Evolutionary conservation across 2,329 filamentous ascomycete species (phyloP).

Genomic region (Pseudocercospora pini-densiflorae): DNA sequence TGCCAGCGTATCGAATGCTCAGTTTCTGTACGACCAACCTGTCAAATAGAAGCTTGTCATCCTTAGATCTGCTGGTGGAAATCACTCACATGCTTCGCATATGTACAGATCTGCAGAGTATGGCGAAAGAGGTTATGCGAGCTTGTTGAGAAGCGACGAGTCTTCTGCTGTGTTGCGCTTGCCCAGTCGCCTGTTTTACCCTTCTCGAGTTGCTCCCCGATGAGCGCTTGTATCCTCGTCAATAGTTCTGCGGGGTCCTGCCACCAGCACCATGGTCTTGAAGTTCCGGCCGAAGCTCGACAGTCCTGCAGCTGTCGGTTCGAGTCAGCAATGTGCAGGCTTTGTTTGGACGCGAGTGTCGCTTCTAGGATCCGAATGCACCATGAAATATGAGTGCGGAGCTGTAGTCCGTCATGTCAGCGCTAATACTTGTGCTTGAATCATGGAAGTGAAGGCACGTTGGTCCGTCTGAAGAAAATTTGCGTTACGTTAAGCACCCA

Average conservation of each 20-base stretch:
- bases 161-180: not conserved
- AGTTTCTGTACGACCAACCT: constrained; percentile 11
- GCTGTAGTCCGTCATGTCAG: not conserved
- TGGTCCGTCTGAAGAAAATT: not conserved
- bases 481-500: not conserved
- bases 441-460: not conserved
- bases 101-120: constrained; percentile 5
- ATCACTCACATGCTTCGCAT: not conserved
- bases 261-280: constrained; percentile 7
- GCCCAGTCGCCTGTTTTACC: constrained; percentile 6
- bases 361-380: not conserved
- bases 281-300: not conserved
- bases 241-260: not conserved
- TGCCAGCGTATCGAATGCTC: not conserved
- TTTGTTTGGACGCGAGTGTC: not conserved
- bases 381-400: constrained; percentile 1
- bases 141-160: not conserved
- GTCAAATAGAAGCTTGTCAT: constrained; percentile 10
- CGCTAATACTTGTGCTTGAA: not conserved
- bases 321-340: constrained; percentile 1
- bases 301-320: constrained; percentile 6
- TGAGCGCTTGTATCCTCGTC: constrained; percentile 3
- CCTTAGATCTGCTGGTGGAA: not conserved
- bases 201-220: not conserved
- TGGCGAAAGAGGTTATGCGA: not conserved